Evolutionary conservation across 345 rosid species (phyloP).

Genomic region (Syzygium jambos): DNA sequence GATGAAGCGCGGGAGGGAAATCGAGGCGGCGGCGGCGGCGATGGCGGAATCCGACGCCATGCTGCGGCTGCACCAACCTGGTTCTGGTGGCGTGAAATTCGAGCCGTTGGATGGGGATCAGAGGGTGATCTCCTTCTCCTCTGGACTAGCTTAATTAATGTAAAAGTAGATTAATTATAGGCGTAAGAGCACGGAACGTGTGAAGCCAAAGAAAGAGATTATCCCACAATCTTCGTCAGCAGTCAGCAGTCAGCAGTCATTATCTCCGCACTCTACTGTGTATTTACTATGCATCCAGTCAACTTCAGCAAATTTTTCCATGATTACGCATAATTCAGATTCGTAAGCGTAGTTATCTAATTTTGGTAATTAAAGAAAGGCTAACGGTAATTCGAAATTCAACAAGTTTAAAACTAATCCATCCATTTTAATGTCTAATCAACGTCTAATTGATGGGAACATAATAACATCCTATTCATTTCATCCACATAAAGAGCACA

Average conservation of each 20-base stretch:
- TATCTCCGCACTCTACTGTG: background rate
- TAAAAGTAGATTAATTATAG: background rate
- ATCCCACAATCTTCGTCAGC: background rate
- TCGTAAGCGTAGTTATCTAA: background rate
- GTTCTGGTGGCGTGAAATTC: conserved; percentile 17
- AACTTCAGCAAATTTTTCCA: background rate
- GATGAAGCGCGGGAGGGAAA: conserved; percentile 40
- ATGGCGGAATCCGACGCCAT: conserved; percentile 7
- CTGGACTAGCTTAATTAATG: background rate
- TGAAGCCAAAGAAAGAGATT: background rate
- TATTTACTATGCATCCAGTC: background rate
- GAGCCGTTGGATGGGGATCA: conserved; percentile 30
- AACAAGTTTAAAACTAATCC: background rate
- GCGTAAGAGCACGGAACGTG: background rate
- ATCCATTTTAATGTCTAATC: no score
- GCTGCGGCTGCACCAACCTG: conserved; percentile 20
- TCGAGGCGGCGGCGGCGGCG: conserved; percentile 5
- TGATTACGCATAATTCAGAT: background rate
- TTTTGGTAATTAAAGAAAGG: background rate
- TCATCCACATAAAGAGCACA: background rate
- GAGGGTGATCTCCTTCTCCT: background rate
- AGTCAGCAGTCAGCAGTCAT: background rate
- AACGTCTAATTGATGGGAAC: background rate
- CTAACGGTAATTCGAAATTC: background rate
- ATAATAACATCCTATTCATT: background rate